These are phyloP conservation scores for Trichoderma sp. DNA, from an alignment of 2,329 filamentous ascomycete genomes.

Conservation along the genomic window DNA sequence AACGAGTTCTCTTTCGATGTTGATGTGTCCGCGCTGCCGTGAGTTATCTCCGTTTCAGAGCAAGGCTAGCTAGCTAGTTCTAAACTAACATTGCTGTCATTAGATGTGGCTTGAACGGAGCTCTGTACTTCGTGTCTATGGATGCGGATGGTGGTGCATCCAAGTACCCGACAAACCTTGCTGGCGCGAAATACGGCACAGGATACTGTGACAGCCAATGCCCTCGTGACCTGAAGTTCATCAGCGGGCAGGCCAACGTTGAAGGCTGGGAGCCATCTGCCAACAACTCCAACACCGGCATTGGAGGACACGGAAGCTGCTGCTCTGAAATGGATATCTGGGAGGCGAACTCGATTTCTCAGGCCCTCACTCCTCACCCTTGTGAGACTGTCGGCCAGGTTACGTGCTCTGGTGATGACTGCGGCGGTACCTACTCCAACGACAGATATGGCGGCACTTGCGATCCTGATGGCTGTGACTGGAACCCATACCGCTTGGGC, in stretches of 20 bases:
- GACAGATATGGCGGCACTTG: slow-evolving; percentile 63
- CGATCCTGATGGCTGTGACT: slow-evolving; percentile 71
- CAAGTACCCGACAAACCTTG: slow-evolving; percentile 54
- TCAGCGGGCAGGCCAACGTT: slow-evolving; percentile 57
- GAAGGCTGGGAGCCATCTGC: slow-evolving; percentile 54
- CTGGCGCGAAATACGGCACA: slow-evolving; percentile 61
- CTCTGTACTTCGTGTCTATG: slow-evolving; percentile 67
- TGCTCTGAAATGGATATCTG: slow-evolving; percentile 65
- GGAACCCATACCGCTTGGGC: slow-evolving; percentile 69
- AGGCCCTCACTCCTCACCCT: slow-evolving; percentile 66
- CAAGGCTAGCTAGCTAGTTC: background rate
- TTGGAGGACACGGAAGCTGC: slow-evolving; percentile 56
- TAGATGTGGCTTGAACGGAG: slow-evolving; percentile 71
- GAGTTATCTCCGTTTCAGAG: background rate
- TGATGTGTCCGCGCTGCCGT: slow-evolving; percentile 55
- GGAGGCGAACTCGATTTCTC: slow-evolving; percentile 67
- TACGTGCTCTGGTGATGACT: slow-evolving; percentile 53
- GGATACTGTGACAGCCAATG: slow-evolving; percentile 57
- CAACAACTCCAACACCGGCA: slow-evolving; percentile 57
- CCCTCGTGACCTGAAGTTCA: slow-evolving; percentile 59
- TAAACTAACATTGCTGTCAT: slow-evolving; percentile 36
- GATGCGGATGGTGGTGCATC: slow-evolving; percentile 56
- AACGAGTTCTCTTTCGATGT: slow-evolving; percentile 74
- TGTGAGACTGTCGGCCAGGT: slow-evolving; percentile 55
- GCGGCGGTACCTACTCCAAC: slow-evolving; percentile 54